Evolutionary conservation across 2,329 filamentous ascomycete genomes (phyloP).

Genomic region (Claviceps sorghi): DNA sequence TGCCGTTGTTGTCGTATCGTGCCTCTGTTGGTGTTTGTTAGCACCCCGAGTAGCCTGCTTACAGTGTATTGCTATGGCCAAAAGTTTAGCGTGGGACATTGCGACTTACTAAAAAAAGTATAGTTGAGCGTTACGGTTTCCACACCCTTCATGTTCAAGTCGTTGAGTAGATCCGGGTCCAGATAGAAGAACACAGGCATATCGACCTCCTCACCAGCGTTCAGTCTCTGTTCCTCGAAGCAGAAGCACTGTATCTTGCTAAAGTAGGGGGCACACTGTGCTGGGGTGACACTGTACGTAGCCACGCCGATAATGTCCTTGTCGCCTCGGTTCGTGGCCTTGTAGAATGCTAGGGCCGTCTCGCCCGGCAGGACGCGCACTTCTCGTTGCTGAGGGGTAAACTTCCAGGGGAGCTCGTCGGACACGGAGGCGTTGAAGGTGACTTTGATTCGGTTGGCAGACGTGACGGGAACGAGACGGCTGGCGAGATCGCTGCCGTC

Average conservation of each 20-base stretch:
- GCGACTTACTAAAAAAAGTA: slow-evolving; percentile 84
- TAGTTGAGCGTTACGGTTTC: slow-evolving; percentile 94
- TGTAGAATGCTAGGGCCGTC: slow-evolving; percentile 95
- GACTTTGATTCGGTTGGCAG: slow-evolving; percentile 74
- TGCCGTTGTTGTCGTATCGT: slow-evolving; percentile 31
- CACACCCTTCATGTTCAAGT: slow-evolving; percentile 83
- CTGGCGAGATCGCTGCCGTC: slow-evolving; percentile 51
- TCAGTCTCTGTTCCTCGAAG: slow-evolving; percentile 90
- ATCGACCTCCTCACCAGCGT: slow-evolving; percentile 91
- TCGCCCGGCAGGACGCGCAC: slow-evolving; percentile 90
- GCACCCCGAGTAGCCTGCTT: not conserved
- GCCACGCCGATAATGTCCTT: slow-evolving; percentile 96
- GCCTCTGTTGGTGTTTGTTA: slow-evolving; percentile 20
- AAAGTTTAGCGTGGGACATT: too few relatives aligned
- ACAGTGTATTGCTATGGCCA: not conserved
- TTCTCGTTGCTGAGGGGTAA: slow-evolving; percentile 89
- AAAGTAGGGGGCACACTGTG: slow-evolving; percentile 91
- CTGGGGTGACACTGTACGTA: slow-evolving; percentile 93
- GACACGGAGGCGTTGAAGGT: slow-evolving; percentile 95
- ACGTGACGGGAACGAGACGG: slow-evolving; percentile 66
- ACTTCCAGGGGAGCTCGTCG: slow-evolving; percentile 94
- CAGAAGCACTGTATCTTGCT: slow-evolving; percentile 99
- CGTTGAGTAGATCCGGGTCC: slow-evolving; percentile 84
- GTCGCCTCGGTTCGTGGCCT: slow-evolving; percentile 78
- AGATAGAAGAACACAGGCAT: slow-evolving; percentile 99